Conservation (phyloP, 106 monocot species). For the Gastrodia elata region DNA sequence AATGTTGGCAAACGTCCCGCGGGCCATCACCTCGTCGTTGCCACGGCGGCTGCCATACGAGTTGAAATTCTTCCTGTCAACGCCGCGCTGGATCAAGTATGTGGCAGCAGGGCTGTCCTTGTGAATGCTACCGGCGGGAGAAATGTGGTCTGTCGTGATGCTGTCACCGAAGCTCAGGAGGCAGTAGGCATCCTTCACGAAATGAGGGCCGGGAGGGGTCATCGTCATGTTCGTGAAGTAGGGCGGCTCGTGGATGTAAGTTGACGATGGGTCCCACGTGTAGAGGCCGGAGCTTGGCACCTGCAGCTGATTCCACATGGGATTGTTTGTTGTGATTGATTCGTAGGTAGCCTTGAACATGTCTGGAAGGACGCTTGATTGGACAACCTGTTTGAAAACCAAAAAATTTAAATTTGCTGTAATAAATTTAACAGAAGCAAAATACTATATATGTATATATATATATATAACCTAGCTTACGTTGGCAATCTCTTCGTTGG, state of each 20-base stretch:
- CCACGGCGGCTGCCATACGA: conserved; percentile 68
- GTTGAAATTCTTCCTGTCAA: conserved; percentile 63
- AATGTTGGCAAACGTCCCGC: conserved; percentile 66
- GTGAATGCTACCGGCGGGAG: conserved; percentile 58
- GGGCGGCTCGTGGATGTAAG: conserved; percentile 65
- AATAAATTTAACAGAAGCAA: not conserved
- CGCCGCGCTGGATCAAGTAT: conserved; percentile 43
- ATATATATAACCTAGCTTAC: conserved; percentile 26
- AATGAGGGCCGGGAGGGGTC: conserved; percentile 54
- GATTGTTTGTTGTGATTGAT: conserved; percentile 35
- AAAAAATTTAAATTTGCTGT: not conserved
- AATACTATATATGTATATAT: too few relatives aligned
- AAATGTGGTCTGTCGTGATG: conserved; percentile 38
- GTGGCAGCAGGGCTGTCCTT: conserved; percentile 65
- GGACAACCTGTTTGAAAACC: conserved; percentile 39
- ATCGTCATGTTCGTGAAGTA: conserved; percentile 68
- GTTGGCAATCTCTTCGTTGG: conserved; percentile 73
- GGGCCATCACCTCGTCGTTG: conserved; percentile 68
- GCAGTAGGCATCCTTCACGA: conserved; percentile 61
- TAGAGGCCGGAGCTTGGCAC: conserved; percentile 40
- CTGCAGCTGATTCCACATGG: conserved; percentile 41
- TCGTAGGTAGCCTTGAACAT: conserved; percentile 60
- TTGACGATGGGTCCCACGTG: conserved; percentile 51
- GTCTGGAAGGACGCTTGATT: conserved; percentile 57
- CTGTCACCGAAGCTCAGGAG: conserved; percentile 64